These are phyloP conservation scores for Stereocaulon alpinum DNA, from an alignment of 495 filamentous ascomycete species.

Conservation along the genomic window DNA sequence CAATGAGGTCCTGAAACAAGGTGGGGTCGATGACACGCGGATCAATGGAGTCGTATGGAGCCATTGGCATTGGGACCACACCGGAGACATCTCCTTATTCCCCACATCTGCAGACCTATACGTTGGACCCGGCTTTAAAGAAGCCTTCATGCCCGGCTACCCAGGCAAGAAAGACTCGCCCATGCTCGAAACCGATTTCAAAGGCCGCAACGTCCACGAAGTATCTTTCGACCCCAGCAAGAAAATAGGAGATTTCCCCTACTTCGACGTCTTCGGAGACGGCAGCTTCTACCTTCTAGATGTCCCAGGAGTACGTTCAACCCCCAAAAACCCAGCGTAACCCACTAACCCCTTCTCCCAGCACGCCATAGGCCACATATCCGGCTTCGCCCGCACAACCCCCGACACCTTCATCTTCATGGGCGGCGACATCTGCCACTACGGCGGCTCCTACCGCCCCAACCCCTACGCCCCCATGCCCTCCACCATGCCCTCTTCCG, in stretches of 20 bases:
- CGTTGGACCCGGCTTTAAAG: slow-evolving; percentile 30
- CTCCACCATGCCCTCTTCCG: slow-evolving; percentile 28
- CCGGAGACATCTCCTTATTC: slow-evolving; percentile 26
- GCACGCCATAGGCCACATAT: slow-evolving; percentile 37
- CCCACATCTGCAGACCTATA: slow-evolving; percentile 26
- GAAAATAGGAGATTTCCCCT: slow-evolving; percentile 39
- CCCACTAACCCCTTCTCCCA: not conserved
- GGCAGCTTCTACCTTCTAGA: slow-evolving; percentile 37
- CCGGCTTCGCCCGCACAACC: slow-evolving; percentile 33
- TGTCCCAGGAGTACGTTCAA: slow-evolving; percentile 26
- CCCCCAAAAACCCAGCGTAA: not conserved
- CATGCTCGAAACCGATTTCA: slow-evolving; percentile 29
- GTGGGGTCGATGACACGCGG: slow-evolving; percentile 17
- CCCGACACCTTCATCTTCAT: slow-evolving; percentile 25
- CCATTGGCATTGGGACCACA: slow-evolving; percentile 44
- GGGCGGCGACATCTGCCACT: slow-evolving; percentile 25
- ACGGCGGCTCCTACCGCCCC: slow-evolving; percentile 41
- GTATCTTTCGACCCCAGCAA: slow-evolving; percentile 30
- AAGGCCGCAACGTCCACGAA: slow-evolving; percentile 29
- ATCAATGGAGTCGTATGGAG: slow-evolving; percentile 30
- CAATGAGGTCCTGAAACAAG: slow-evolving; percentile 26
- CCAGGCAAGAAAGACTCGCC: slow-evolving; percentile 22
- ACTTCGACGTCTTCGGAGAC: slow-evolving; percentile 44
- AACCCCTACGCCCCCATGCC: slow-evolving; percentile 39
- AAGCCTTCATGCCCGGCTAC: slow-evolving; percentile 25